phyloP scores from a whole-genome alignment of 2,329 filamentous ascomycete genomes.

The Hypoxylon rubiginosum region DNA sequence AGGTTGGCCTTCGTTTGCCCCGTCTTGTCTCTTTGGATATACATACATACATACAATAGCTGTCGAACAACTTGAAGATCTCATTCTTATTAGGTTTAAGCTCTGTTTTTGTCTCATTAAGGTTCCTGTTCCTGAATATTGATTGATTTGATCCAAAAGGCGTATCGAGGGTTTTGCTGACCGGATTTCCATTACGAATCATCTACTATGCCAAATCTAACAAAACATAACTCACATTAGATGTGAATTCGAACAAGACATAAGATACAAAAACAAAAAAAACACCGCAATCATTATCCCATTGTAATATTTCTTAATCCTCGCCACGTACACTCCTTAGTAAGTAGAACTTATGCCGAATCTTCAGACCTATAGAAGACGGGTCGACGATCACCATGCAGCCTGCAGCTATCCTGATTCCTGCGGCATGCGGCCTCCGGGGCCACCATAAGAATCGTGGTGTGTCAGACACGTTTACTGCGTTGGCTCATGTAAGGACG shows the following conservation, averaged over 20 bases:
- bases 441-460: slow-evolving; percentile 38
- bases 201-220: neutral
- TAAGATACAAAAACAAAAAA: neutral
- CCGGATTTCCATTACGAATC: slow-evolving; percentile 22
- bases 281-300: neutral
- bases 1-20: slow-evolving; percentile 18
- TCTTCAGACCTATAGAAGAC: slow-evolving; percentile 8
- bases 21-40: neutral
- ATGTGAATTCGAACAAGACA: neutral
- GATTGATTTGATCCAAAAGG: slow-evolving; percentile 11
- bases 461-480: slow-evolving; percentile 39
- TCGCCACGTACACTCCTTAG: slow-evolving; percentile 17
- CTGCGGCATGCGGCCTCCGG: slow-evolving; percentile 30
- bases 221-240: neutral
- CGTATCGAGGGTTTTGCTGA: slow-evolving; percentile 7
- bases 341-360: slow-evolving; percentile 35
- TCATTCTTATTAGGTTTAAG: slow-evolving; percentile 8
- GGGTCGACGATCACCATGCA: slow-evolving; percentile 23
- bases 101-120: slow-evolving; percentile 18
- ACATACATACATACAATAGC: neutral
- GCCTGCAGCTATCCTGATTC: slow-evolving; percentile 27
- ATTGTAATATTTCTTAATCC: slow-evolving; percentile 1
- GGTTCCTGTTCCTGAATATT: slow-evolving; percentile 41
- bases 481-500: slow-evolving; percentile 37
- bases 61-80: slow-evolving; percentile 9